Percentiles rank a stretch among this genome's conserved stretches.
Conservation (phyloP, 208 protist species). For the Crithidia fasciculata region DNA sequence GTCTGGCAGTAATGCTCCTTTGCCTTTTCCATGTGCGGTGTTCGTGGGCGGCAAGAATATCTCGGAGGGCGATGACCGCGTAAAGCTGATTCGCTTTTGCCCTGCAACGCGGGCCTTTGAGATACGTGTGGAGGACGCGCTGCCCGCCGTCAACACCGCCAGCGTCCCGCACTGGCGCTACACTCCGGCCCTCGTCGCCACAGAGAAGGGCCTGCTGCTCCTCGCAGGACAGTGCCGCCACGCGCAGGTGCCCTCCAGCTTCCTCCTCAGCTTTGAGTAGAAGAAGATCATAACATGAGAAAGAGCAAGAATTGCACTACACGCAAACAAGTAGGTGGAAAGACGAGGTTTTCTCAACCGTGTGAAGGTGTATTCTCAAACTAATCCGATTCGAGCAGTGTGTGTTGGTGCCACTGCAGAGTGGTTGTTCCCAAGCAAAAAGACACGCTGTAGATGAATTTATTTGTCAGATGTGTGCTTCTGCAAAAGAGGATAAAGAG, state of each 20-base stretch:
- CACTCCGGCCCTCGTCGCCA: constrained; percentile 46
- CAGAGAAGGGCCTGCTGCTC: constrained; percentile 48
- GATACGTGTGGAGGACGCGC: constrained; percentile 3
- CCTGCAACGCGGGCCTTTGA: neutral
- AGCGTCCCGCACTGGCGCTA: constrained; percentile 72
- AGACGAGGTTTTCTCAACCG: neutral
- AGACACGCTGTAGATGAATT: too few relatives aligned
- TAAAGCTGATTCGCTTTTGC: constrained; percentile 41
- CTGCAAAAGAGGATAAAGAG: too few relatives aligned
- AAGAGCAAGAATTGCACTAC: neutral
- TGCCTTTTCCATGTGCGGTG: constrained; percentile 19
- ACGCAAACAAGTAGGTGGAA: neutral
- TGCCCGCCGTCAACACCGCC: constrained; percentile 4
- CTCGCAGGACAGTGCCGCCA: constrained; percentile 77
- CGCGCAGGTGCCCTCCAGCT: constrained; percentile 42
- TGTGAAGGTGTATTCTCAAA: too few relatives aligned
- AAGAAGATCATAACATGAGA: neutral
- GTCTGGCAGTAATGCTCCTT: neutral
- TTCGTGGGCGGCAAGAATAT: constrained; percentile 78
- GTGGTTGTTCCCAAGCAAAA: too few relatives aligned
- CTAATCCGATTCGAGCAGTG: too few relatives aligned
- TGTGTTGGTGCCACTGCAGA: too few relatives aligned
- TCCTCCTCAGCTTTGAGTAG: constrained; percentile 30
- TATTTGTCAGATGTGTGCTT: too few relatives aligned
- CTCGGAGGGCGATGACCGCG: constrained; percentile 59